Percentiles rank a stretch among this genome's conserved stretches.
phyloP scores from a whole-genome alignment of 495 filamentous ascomycete genomes.

The Lentithecium fluviatile region DNA sequence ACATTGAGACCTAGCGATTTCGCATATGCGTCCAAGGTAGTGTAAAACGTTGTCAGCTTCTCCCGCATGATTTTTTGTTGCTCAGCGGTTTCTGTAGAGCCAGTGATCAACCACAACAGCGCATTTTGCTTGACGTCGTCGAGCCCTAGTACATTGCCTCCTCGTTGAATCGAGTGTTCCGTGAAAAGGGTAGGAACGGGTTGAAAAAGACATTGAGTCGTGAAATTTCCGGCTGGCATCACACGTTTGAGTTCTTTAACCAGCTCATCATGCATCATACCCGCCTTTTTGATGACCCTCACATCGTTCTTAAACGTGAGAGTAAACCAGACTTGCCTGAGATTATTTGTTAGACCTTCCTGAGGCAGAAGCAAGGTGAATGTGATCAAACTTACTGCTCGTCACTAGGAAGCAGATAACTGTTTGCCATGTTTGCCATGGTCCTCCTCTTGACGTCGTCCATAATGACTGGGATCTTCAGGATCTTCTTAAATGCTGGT shows the following conservation, averaged over 20 bases:
- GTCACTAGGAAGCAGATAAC: constrained; percentile 7
- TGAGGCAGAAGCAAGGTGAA: neutral
- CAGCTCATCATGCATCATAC: neutral
- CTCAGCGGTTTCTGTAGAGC: constrained; percentile 33
- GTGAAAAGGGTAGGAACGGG: neutral
- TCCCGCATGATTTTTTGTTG: constrained; percentile 42
- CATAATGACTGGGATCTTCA: constrained; percentile 12
- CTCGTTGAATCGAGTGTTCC: neutral
- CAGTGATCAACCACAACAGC: constrained; percentile 38
- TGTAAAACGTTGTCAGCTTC: constrained; percentile 37
- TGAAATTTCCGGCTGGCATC: neutral
- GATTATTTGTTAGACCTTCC: neutral
- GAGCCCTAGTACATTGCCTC: constrained; percentile 39
- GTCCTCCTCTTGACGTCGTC: constrained; percentile 22
- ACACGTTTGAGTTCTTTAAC: neutral
- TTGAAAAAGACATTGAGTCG: neutral
- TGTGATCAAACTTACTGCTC: constrained; percentile 9
- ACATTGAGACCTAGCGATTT: constrained; percentile 1
- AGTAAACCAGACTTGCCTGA: constrained; percentile 10
- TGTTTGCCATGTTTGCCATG: constrained; percentile 13
- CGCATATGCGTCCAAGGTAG: neutral
- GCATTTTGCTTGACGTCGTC: constrained; percentile 14
- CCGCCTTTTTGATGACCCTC: neutral
- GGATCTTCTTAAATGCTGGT: constrained; percentile 22
- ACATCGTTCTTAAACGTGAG: constrained; percentile 7